A percentile compares a stretch with the other conserved stretches of the same genome.
These are phyloP conservation scores for Aspergillaceae sp. DNA, from an alignment of 2,329 filamentous ascomycete species.

Conservation along the genomic window DNA sequence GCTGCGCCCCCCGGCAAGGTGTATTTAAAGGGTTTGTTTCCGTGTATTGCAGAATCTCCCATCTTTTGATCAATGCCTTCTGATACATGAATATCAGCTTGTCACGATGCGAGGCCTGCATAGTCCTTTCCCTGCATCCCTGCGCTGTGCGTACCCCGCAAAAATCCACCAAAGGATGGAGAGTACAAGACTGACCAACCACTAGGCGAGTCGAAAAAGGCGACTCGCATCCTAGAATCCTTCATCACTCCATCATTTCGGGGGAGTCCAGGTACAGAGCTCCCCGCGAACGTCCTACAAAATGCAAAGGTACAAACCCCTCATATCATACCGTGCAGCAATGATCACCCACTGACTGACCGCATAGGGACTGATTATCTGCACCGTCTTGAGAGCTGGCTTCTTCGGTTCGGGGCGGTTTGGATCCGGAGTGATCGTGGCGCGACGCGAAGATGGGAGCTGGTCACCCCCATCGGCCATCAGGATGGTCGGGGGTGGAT, in stretches of 20 bases:
- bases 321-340: too few relatives aligned
- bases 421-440: conserved; percentile 40
- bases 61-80: neutral
- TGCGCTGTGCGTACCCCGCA: neutral
- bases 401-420: conserved; percentile 40
- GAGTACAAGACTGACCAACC: neutral
- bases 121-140: neutral
- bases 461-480: conserved; percentile 43
- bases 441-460: conserved; percentile 36
- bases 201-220: conserved; percentile 90
- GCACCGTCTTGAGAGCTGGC: conserved; percentile 38
- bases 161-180: too few relatives aligned
- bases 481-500: conserved; percentile 34
- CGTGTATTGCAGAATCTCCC: neutral
- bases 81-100: too few relatives aligned
- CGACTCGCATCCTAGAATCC: conserved; percentile 82
- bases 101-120: neutral
- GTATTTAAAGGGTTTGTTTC: neutral
- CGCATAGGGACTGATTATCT: conserved; percentile 37
- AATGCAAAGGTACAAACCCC: conserved; percentile 66
- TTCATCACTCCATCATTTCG: conserved; percentile 87
- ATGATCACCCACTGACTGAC: neutral
- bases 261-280: conserved; percentile 90
- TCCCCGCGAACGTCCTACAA: conserved; percentile 74
- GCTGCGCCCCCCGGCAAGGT: too few relatives aligned